A percentile compares a stretch with the other conserved stretches of the same genome.
Conservation (phyloP, 352 stramenopile species). For the Globisporangium splendens region DNA sequence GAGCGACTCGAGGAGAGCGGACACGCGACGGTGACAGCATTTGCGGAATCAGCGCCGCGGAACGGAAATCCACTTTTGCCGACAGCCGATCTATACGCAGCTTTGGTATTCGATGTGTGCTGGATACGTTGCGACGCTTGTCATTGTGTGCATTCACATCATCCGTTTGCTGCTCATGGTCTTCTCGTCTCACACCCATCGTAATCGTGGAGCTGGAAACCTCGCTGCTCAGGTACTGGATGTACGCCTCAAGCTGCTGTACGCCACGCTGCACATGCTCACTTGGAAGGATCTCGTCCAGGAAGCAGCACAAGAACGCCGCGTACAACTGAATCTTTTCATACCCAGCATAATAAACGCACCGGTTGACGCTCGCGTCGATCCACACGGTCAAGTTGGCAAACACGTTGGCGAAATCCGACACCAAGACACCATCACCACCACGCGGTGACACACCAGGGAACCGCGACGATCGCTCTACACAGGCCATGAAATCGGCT, state of each 20-base stretch:
- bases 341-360: conserved; percentile 23
- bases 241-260: conserved; percentile 22
- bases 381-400: conserved; percentile 39
- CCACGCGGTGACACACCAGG: background rate
- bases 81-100: conserved; percentile 11
- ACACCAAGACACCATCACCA: background rate
- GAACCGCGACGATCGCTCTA: background rate
- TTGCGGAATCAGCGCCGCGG: conserved; percentile 8
- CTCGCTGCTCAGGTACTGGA: conserved; percentile 17
- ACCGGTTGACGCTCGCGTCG: conserved; percentile 18
- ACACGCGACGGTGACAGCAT: conserved; percentile 20
- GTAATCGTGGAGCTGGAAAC: background rate
- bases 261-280: conserved; percentile 4
- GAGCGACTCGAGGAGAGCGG: conserved; percentile 2
- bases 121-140: background rate
- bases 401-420: conserved; percentile 23
- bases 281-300: conserved; percentile 23
- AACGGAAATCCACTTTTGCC: conserved; percentile 9
- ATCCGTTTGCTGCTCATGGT: too few relatives aligned
- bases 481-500: background rate
- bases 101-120: background rate
- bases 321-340: conserved; percentile 33
- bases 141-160: background rate
- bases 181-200: too few relatives aligned
- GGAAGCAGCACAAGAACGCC: conserved; percentile 20